A percentile compares a stretch with the other conserved stretches of the same genome.
Evolutionary conservation across 78 protist genomes (phyloP).

Genomic region (Dictyostelium intermedium): DNA sequence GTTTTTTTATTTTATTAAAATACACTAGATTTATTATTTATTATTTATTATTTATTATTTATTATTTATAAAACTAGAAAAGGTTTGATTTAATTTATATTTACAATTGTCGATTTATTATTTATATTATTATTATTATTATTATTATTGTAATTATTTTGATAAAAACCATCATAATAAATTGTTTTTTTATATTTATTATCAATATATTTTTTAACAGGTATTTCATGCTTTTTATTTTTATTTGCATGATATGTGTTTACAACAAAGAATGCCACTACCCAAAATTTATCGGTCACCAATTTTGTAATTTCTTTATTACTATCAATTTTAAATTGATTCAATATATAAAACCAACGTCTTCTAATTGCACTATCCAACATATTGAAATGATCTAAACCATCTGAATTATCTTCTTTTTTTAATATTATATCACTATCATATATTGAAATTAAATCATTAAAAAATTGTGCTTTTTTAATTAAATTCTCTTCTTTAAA

Average conservation of each 20-base stretch:
- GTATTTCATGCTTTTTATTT: background rate
- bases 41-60: too few species aligned
- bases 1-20: too few species aligned
- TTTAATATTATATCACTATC: background rate
- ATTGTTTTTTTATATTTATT: background rate
- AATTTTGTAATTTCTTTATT: background rate
- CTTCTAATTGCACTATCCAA: background rate
- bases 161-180: background rate
- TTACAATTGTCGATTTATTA: background rate
- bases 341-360: background rate
- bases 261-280: background rate
- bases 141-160: too few species aligned
- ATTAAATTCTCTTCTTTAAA: background rate
- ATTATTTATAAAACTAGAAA: too few species aligned
- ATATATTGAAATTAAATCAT: background rate
- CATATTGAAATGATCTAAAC: background rate
- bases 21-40: too few species aligned
- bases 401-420: background rate
- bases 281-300: background rate
- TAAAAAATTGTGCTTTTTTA: background rate
- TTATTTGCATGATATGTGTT: background rate
- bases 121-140: too few species aligned
- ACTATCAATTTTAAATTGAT: background rate
- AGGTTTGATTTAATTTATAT: too few species aligned
- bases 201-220: background rate